Conservation (phyloP, 805 yeast species). For the Maudiozyma barnettii region DNA sequence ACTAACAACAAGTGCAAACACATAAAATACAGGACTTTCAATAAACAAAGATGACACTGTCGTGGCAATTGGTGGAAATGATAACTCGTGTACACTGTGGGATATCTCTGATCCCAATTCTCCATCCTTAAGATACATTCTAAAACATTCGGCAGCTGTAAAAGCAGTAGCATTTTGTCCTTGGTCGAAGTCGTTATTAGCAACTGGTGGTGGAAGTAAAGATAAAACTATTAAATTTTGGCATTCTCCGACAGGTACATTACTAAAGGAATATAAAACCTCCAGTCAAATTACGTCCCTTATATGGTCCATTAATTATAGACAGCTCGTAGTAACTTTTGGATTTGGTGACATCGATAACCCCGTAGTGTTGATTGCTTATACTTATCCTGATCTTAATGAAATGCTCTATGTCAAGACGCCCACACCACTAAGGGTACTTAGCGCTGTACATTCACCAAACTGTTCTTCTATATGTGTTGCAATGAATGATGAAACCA, state of each 20-base stretch:
- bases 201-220: constrained; percentile 85
- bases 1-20: not conserved
- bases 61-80: constrained; percentile 77
- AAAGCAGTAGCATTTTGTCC: constrained; percentile 89
- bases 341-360: constrained; percentile 58
- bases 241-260: constrained; percentile 75
- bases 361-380: constrained; percentile 48
- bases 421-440: constrained; percentile 43
- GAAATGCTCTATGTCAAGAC: constrained; percentile 42
- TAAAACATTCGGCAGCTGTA: constrained; percentile 77
- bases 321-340: constrained; percentile 67
- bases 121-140: constrained; percentile 38
- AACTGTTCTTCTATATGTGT: constrained; percentile 54
- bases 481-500: constrained; percentile 70
- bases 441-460: constrained; percentile 61
- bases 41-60: constrained; percentile 44
- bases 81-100: constrained; percentile 75
- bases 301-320: constrained; percentile 57
- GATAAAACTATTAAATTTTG: constrained; percentile 78
- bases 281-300: constrained; percentile 72
- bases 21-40: constrained; percentile 39
- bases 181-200: constrained; percentile 70
- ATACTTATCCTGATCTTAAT: constrained; percentile 56
- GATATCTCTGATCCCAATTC: constrained; percentile 35
- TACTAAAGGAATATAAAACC: constrained; percentile 47